Base-by-base conservation (phyloP, 2,329 filamentous ascomycete genomes). In the Ambrosiella cleistominuta region DNA sequence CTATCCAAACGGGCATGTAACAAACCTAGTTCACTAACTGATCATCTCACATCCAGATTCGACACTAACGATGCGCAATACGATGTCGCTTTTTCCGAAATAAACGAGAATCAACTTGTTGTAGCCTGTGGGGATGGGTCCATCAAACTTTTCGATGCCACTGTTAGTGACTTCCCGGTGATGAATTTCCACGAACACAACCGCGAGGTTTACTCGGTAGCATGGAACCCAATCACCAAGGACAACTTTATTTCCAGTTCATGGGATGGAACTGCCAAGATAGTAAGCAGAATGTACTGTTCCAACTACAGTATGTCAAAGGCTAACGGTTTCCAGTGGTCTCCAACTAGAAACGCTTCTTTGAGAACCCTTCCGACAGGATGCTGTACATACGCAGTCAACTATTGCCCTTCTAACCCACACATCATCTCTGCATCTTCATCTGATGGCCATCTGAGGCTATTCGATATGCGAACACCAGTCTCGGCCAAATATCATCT, bases 51-150 rank as follows among this genome's bases (percentile, higher is more conserved):
- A 44, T 9, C 56, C 64, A 91, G 86, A 67, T 98, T 91, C 73
- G 91, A 96, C 67, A 98, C 93, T 9, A 94, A 97, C 74, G 93
- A 98, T 70, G 87, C 90, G 50, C 84, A 97, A 63, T 98, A 95
- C 71, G 93, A 98, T 71, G 76, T 93, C 57, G 80, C 90, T 35
- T 97, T 93, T 89, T 95, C 89, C 15, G 93, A 98, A 73, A 81
- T 88, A 64, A 90, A 98, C 73, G 91, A 96, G 73, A 95, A 93
- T 70, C 93, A 98, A 72, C 75, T 96, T 56, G 78, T 95, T 17
- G 84, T 85, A 1, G 90, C 89, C 0, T 90, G 87, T 64, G 93
- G 93, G 63, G 93, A 98, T 72, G 93, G 93, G 58, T 91, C 87
- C 57, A 79, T 98, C 66, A 96, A 96, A 72, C 80, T 98, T 52